Evolutionary conservation across 1,139 yeast species (phyloP).

Genomic region (Saccharomyces hybrid): DNA sequence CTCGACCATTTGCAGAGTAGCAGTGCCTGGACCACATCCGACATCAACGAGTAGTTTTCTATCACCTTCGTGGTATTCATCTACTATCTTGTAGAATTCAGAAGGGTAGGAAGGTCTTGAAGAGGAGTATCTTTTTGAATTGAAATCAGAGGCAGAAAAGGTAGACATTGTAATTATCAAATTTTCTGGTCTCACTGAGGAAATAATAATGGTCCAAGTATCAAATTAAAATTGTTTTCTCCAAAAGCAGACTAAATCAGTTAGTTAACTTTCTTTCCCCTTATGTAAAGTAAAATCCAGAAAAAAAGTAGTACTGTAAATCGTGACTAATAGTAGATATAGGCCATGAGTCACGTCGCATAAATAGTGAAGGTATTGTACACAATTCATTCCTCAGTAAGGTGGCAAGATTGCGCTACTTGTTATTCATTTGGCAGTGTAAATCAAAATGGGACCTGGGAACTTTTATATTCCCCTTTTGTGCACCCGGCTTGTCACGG

Average conservation of each 20-base stretch:
- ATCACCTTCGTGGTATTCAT: slow-evolving; percentile 35
- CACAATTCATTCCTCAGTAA: too few species aligned
- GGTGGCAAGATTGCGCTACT: too few species aligned
- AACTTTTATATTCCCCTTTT: background rate
- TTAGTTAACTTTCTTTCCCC: too few species aligned
- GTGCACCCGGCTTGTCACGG: slow-evolving; percentile 35
- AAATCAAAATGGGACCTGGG: too few species aligned
- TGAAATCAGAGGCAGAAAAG: slow-evolving; percentile 52
- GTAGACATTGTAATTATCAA: too few species aligned
- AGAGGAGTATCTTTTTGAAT: slow-evolving; percentile 49
- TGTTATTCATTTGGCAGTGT: too few species aligned
- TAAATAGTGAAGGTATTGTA: background rate
- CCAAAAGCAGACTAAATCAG: too few species aligned
- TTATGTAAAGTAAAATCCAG: too few species aligned
- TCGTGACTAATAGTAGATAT: background rate
- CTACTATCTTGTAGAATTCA: slow-evolving; percentile 42
- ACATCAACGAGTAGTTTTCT: slow-evolving; percentile 47
- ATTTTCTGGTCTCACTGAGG: background rate
- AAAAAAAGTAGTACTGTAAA: too few species aligned
- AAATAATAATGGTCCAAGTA: background rate
- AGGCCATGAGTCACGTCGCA: background rate
- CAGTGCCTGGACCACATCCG: slow-evolving; percentile 82
- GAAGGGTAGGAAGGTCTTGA: slow-evolving; percentile 62
- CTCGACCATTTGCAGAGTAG: slow-evolving; percentile 46
- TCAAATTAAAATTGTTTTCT: background rate